A percentile compares a stretch with the other conserved stretches of the same genome.
Evolutionary conservation across 805 yeast genomes (phyloP).

Genomic region (Priceomyces medius): DNA sequence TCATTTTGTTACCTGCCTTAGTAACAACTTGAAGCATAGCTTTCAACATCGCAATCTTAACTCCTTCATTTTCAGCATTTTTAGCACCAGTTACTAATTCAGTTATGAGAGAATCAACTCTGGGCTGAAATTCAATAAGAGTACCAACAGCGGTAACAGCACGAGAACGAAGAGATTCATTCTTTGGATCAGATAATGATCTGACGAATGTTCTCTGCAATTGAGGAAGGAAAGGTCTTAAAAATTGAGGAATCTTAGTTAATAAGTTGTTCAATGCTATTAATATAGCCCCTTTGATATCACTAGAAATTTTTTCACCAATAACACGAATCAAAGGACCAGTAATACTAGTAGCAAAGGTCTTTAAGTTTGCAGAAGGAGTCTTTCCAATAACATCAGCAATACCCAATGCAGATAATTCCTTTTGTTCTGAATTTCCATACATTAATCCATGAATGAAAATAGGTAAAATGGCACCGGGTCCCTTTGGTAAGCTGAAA

Average conservation of each 20-base stretch:
- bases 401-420: constrained; percentile 82
- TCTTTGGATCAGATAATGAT: constrained; percentile 75
- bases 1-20: constrained; percentile 76
- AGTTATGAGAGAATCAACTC: constrained; percentile 88
- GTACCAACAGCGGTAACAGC: constrained; percentile 91
- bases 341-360: constrained; percentile 88
- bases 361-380: constrained; percentile 75
- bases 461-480: constrained; percentile 83
- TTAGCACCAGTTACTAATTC: constrained; percentile 80
- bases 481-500: constrained; percentile 76
- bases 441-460: constrained; percentile 95
- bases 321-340: constrained; percentile 98
- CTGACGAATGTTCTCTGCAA: constrained; percentile 95
- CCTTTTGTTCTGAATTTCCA: constrained; percentile 82
- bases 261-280: constrained; percentile 78
- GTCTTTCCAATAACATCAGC: constrained; percentile 85
- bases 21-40: constrained; percentile 81
- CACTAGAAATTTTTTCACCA: constrained; percentile 91
- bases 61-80: constrained; percentile 62
- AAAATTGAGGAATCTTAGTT: constrained; percentile 79
- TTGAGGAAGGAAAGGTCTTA: constrained; percentile 96
- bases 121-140: constrained; percentile 82
- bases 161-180: constrained; percentile 70
- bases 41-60: constrained; percentile 79
- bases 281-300: constrained; percentile 91